Evolutionary conservation across 148 eudicot genomes (phyloP).

Genomic region (Mesembryanthemum crystallinum): DNA sequence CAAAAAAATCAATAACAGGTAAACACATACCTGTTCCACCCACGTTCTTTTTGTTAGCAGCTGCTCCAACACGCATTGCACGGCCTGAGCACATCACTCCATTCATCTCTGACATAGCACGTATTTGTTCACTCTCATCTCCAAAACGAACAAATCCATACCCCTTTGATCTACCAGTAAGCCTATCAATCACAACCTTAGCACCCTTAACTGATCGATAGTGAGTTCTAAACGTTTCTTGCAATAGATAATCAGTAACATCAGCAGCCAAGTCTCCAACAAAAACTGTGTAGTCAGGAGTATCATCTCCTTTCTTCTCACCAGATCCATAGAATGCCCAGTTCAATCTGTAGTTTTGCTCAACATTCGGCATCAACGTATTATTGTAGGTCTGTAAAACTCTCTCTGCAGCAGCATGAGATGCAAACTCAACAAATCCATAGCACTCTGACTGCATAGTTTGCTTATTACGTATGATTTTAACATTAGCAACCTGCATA

Average conservation of each 20-base stretch:
- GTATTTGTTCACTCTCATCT: slow-evolving; percentile 78
- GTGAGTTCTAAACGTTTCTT: slow-evolving; percentile 72
- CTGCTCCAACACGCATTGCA: slow-evolving; percentile 92
- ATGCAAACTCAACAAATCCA: slow-evolving; percentile 77
- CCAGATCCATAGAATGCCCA: slow-evolving; percentile 93
- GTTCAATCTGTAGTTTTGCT: slow-evolving; percentile 75
- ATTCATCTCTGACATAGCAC: slow-evolving; percentile 97
- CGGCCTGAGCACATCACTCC: slow-evolving; percentile 70
- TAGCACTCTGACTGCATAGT: slow-evolving; percentile 77
- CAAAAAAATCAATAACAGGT: neutral
- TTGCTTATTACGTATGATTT: slow-evolving; percentile 83
- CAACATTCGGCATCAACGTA: slow-evolving; percentile 69
- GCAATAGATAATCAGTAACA: slow-evolving; percentile 76
- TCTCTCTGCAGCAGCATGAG: slow-evolving; percentile 79
- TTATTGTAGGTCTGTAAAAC: slow-evolving; percentile 68
- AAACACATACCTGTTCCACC: slow-evolving; percentile 43
- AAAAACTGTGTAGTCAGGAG: slow-evolving; percentile 75
- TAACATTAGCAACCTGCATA: slow-evolving; percentile 60
- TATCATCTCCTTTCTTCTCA: slow-evolving; percentile 68
- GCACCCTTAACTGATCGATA: slow-evolving; percentile 89
- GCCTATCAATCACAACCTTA: slow-evolving; percentile 83
- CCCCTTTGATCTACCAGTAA: slow-evolving; percentile 81
- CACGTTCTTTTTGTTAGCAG: slow-evolving; percentile 69
- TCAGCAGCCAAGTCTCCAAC: slow-evolving; percentile 93
- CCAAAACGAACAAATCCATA: slow-evolving; percentile 90